phyloP scores from a whole-genome alignment of 1,284 basidiomycete species.

The Thecaphora thlaspeos region DNA sequence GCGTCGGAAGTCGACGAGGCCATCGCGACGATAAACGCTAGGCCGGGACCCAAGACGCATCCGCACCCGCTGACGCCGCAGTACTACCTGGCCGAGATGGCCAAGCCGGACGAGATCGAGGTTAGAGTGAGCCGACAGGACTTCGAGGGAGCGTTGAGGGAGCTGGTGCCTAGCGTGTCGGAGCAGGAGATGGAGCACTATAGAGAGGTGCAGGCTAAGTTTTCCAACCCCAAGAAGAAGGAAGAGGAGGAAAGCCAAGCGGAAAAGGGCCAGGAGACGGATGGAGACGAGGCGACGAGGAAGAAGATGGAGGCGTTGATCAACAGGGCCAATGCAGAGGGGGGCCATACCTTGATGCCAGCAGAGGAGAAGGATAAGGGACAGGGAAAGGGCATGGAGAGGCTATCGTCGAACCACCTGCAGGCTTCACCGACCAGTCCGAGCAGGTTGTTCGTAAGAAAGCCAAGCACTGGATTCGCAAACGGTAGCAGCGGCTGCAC shows the following conservation, averaged over 20 bases:
- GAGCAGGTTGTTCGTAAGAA: too few relatives aligned
- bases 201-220: slow-evolving; percentile 70
- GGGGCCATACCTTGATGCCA: too few relatives aligned
- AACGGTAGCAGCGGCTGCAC: slow-evolving; percentile 3
- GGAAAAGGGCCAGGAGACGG: neutral
- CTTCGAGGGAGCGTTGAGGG: slow-evolving; percentile 73
- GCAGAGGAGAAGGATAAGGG: slow-evolving; percentile 7
- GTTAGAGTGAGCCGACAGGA: slow-evolving; percentile 74
- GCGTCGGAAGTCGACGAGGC: slow-evolving; percentile 69
- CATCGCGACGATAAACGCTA: slow-evolving; percentile 38
- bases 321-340: too few relatives aligned
- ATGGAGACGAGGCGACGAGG: neutral
- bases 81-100: slow-evolving; percentile 87
- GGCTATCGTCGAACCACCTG: too few relatives aligned
- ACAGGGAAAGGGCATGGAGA: too few relatives aligned
- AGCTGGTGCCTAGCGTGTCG: slow-evolving; percentile 83
- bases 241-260: neutral
- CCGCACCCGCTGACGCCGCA: slow-evolving; percentile 80
- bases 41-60: slow-evolving; percentile 59
- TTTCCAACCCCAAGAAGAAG: slow-evolving; percentile 59
- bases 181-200: slow-evolving; percentile 88
- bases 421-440: too few relatives aligned
- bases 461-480: neutral
- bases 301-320: too few relatives aligned
- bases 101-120: slow-evolving; percentile 70